A percentile compares a stretch with the other conserved stretches of the same genome.
These are phyloP conservation scores for Psilocybe subaeruginosa DNA, from an alignment of 768 basidiomycete genomes.

Conservation along the genomic window DNA sequence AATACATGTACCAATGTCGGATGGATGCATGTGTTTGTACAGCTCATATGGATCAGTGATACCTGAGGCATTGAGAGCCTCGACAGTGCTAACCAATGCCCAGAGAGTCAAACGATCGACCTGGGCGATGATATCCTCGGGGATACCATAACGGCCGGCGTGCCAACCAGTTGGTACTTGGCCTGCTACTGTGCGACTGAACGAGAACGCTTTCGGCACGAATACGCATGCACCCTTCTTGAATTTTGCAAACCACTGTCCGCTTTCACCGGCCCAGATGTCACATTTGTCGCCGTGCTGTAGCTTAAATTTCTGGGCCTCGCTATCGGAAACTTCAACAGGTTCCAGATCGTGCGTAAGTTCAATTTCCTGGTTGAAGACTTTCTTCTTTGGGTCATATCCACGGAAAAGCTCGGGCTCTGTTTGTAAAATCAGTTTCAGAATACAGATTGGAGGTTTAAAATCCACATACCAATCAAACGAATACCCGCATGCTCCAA, in stretches of 20 bases:
- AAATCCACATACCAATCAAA: slow-evolving; percentile 72
- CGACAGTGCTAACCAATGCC: slow-evolving; percentile 93
- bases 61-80: slow-evolving; percentile 95
- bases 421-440: slow-evolving; percentile 30
- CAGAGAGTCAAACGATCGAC: slow-evolving; percentile 92
- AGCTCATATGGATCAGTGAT: slow-evolving; percentile 98
- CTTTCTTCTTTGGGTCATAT: slow-evolving; percentile 96
- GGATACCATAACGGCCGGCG: slow-evolving; percentile 95
- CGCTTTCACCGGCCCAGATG: slow-evolving; percentile 88
- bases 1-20: slow-evolving; percentile 91
- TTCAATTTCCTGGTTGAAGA: slow-evolving; percentile 97
- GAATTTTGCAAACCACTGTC: slow-evolving; percentile 98
- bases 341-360: slow-evolving; percentile 96
- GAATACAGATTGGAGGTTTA: background rate
- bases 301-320: slow-evolving; percentile 94
- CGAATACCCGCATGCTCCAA: slow-evolving; percentile 90
- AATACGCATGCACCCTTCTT: slow-evolving; percentile 95
- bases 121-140: slow-evolving; percentile 93
- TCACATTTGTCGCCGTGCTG: slow-evolving; percentile 98
- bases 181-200: slow-evolving; percentile 93
- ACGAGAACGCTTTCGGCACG: slow-evolving; percentile 94
- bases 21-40: slow-evolving; percentile 95
- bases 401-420: slow-evolving; percentile 98
- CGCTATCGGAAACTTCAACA: slow-evolving; percentile 88
- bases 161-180: slow-evolving; percentile 98